Evolutionary conservation across 129 eudicot genomes (phyloP).

Genomic region (Saussurea involucrata): DNA sequence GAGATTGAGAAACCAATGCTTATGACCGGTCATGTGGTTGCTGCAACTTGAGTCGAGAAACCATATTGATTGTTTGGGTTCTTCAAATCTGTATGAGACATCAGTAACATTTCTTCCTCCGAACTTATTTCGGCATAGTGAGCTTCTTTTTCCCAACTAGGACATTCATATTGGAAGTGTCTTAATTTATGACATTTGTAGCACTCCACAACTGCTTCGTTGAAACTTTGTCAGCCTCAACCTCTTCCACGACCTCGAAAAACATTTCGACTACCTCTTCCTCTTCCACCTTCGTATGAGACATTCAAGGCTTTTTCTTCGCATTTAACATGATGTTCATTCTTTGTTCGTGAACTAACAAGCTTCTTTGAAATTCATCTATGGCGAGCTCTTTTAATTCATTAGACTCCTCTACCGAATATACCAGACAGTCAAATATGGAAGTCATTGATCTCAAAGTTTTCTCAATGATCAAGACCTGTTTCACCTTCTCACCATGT

Average conservation of each 20-base stretch:
- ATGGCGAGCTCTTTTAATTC: background rate
- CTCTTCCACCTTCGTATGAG: background rate
- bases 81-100: too few species aligned
- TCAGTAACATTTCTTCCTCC: too few species aligned
- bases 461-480: background rate
- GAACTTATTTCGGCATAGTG: too few species aligned
- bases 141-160: too few species aligned
- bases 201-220: too few species aligned
- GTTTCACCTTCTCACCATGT: background rate
- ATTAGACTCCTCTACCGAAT: background rate
- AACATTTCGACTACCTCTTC: background rate
- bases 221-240: background rate
- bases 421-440: background rate
- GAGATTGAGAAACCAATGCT: too few species aligned
- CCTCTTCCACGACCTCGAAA: conserved; percentile 8
- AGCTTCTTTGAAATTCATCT: background rate
- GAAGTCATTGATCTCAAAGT: background rate
- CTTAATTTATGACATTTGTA: too few species aligned
- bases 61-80: too few species aligned
- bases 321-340: background rate
- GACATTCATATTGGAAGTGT: too few species aligned
- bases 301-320: background rate
- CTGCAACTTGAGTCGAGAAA: too few species aligned
- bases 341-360: background rate
- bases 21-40: too few species aligned